Percentiles rank a stretch among this genome's conserved stretches.
Conservation (phyloP, 805 yeast genomes). For the Zygotorulaspora florentina region DNA sequence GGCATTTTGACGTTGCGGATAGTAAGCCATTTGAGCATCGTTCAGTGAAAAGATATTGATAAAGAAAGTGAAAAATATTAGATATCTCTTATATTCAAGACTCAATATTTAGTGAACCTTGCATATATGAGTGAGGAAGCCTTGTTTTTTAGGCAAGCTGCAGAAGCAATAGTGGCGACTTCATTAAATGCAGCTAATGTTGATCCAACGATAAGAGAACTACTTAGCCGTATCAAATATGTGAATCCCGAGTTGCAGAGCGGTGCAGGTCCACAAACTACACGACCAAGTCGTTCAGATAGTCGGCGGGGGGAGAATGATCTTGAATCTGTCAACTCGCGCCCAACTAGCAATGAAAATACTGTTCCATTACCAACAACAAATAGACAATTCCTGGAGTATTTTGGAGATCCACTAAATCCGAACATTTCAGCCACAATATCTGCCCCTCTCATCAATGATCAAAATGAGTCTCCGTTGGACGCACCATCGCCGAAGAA, state of each 20-base stretch:
- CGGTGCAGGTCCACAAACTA: background rate
- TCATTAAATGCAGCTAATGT: slow-evolving; percentile 25
- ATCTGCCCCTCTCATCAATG: background rate
- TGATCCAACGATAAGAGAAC: slow-evolving; percentile 31
- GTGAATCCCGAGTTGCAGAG: slow-evolving; percentile 11
- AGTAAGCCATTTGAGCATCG: background rate
- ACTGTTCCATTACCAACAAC: background rate
- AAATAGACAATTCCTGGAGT: slow-evolving; percentile 1
- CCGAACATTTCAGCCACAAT: background rate
- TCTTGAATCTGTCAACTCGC: background rate
- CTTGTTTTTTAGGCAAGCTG: slow-evolving; percentile 29
- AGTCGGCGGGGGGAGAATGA: background rate
- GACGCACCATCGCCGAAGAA: background rate
- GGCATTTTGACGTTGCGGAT: background rate
- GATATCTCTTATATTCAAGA: background rate
- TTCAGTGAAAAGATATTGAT: no score
- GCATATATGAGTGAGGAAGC: slow-evolving; percentile 28
- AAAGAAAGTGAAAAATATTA: background rate
- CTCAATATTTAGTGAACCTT: background rate
- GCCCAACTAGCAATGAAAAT: background rate
- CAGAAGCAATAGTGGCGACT: slow-evolving; percentile 32
- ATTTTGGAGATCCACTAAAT: slow-evolving; percentile 5
- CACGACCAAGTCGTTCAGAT: background rate
- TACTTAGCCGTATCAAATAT: slow-evolving; percentile 27
- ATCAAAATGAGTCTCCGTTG: background rate